phyloP scores from a whole-genome alignment of 208 protist genomes.

The Trypanosoma conorhini region DNA sequence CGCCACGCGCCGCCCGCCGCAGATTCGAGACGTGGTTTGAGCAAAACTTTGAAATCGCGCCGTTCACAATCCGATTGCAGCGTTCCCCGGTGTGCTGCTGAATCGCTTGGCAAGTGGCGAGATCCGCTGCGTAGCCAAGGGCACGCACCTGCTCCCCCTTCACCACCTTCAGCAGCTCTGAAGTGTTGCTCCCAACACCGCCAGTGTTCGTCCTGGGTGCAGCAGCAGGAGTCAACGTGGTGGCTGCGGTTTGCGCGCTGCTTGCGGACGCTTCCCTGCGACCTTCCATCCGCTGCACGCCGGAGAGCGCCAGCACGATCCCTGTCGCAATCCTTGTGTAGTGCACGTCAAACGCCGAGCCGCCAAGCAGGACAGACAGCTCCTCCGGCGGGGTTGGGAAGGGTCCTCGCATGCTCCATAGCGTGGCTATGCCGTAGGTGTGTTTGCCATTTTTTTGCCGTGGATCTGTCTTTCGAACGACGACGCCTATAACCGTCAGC shows the following conservation, averaged over 20 bases:
- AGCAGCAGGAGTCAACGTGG: background rate
- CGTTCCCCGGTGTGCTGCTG: slow-evolving; percentile 46
- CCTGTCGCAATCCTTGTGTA: slow-evolving; percentile 52
- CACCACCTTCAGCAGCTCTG: slow-evolving; percentile 37
- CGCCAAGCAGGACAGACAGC: slow-evolving; percentile 59
- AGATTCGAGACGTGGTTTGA: slow-evolving; percentile 48
- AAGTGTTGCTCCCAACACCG: background rate
- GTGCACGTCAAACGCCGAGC: slow-evolving; percentile 58
- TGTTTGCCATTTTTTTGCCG: slow-evolving; percentile 43
- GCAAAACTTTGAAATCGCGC: slow-evolving; percentile 42
- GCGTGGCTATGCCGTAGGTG: slow-evolving; percentile 49
- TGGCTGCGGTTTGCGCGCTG: background rate
- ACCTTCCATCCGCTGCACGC: slow-evolving; percentile 31
- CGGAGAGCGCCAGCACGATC: slow-evolving; percentile 57
- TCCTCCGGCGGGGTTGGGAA: slow-evolving; percentile 44
- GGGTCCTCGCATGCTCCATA: slow-evolving; percentile 69
- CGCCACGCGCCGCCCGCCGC: slow-evolving; percentile 37
- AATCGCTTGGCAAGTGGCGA: slow-evolving; percentile 54
- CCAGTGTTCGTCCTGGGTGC: background rate
- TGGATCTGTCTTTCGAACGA: slow-evolving; percentile 63
- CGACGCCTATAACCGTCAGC: slow-evolving; percentile 57
- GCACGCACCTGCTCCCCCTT: slow-evolving; percentile 44
- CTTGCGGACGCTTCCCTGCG: background rate
- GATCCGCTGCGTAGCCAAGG: slow-evolving; percentile 65
- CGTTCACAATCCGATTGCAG: slow-evolving; percentile 60